Conservation (phyloP, 257 asterid species). For the Solanum arcanum region DNA sequence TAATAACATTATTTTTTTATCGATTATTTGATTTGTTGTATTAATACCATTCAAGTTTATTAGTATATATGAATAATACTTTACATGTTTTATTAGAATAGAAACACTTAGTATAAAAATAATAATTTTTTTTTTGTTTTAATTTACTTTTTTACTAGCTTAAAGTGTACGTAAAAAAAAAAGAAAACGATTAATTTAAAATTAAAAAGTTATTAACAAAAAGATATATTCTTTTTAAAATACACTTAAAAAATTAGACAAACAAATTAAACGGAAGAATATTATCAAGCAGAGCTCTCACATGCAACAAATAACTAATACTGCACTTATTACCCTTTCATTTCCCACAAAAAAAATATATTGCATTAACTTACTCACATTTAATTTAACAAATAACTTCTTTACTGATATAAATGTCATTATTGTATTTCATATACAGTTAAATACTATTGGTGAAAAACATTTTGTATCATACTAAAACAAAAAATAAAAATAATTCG, state of each 20-base stretch:
- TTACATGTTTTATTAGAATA: too few species aligned
- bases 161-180: too few species aligned
- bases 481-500: background rate
- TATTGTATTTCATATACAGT: background rate
- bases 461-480: background rate
- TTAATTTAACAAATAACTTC: background rate
- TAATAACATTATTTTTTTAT: too few species aligned
- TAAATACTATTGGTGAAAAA: background rate
- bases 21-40: background rate
- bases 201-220: too few species aligned
- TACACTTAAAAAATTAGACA: background rate
- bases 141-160: too few species aligned
- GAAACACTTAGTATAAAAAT: background rate
- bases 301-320: background rate
- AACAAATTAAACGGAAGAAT: background rate
- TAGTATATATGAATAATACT: too few species aligned
- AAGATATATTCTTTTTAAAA: too few species aligned
- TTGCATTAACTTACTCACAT: background rate
- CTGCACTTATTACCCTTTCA: background rate
- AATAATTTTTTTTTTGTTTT: too few species aligned
- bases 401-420: background rate
- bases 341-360: background rate
- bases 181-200: too few species aligned
- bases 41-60: background rate
- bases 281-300: background rate